These are phyloP conservation scores for Penstemon davidsonii DNA, from an alignment of 257 asterid genomes.

Conservation along the genomic window DNA sequence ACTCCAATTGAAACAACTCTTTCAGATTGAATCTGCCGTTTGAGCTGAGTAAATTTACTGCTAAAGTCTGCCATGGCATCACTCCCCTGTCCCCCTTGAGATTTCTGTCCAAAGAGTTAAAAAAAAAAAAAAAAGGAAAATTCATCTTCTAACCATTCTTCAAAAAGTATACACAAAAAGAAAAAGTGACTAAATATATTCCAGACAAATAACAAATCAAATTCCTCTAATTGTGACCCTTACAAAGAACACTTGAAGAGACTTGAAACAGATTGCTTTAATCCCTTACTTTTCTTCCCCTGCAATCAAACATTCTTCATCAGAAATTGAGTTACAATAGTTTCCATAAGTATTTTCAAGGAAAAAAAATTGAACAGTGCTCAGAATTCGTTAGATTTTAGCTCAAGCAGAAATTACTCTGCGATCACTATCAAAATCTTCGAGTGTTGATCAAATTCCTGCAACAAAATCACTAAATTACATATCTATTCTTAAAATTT, in stretches of 20 bases:
- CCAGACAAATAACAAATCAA: no score
- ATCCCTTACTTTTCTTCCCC: neutral
- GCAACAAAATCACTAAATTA: neutral
- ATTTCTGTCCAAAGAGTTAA: conserved; percentile 28
- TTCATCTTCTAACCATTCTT: neutral
- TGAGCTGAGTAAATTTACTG: conserved; percentile 40
- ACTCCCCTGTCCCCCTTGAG: conserved; percentile 34
- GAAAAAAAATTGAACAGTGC: no score
- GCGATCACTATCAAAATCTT: conserved; percentile 8
- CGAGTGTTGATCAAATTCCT: conserved; percentile 3
- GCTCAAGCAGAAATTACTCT: neutral
- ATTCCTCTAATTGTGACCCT: no score
- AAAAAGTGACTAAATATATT: no score
- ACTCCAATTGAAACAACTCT: conserved; percentile 47
- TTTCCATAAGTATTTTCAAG: no score
- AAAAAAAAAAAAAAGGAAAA: neutral
- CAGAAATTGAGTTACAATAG: no score
- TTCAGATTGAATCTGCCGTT: conserved; percentile 48
- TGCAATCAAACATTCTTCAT: neutral
- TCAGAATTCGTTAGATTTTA: no score
- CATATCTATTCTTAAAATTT: no score
- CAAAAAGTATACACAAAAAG: neutral
- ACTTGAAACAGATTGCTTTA: neutral
- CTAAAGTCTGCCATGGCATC: conserved; percentile 33
- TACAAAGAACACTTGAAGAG: neutral